Evolutionary conservation across 805 yeast genomes (phyloP).

Genomic region (Yamadazyma scolyti): DNA sequence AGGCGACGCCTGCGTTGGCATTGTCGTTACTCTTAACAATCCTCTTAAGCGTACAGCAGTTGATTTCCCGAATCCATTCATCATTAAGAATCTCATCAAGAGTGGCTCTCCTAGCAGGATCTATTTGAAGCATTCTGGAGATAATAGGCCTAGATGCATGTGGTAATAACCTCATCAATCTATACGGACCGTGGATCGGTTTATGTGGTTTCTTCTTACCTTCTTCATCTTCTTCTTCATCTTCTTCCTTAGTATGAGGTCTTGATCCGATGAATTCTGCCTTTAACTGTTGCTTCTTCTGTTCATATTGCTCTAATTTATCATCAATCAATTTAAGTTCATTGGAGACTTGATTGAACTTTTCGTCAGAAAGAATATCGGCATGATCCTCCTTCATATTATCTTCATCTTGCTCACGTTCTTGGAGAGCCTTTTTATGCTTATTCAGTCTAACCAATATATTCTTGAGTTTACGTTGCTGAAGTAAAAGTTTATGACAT

Average conservation of each 20-base stretch:
- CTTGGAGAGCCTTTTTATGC: conserved; percentile 26
- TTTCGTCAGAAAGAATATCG: conserved; percentile 30
- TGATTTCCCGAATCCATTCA: conserved; percentile 66
- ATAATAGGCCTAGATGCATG: conserved; percentile 79
- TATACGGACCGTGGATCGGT: conserved; percentile 77
- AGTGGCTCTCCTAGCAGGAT: conserved; percentile 60
- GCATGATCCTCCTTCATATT: conserved; percentile 16
- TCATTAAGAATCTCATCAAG: conserved; percentile 63
- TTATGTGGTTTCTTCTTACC: conserved; percentile 38
- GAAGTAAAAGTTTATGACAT: conserved; percentile 62
- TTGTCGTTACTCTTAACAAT: conserved; percentile 16
- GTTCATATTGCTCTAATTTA: conserved; percentile 35
- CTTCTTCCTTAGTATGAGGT: conserved; percentile 7
- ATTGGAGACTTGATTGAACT: conserved; percentile 25
- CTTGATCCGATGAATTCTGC: conserved; percentile 21
- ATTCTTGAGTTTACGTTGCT: conserved; percentile 55
- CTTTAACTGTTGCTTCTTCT: conserved; percentile 31
- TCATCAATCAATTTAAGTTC: conserved; percentile 36
- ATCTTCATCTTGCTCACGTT: conserved; percentile 9
- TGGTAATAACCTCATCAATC: conserved; percentile 75
- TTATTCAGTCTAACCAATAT: conserved; percentile 39
- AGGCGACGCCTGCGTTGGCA: conserved; percentile 17
- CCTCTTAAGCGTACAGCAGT: conserved; percentile 51
- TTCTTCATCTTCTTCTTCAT: conserved; percentile 12
- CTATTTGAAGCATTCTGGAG: conserved; percentile 60